Evolutionary conservation across 495 filamentous ascomycete genomes (phyloP), one percentile per base, ranked within the genome.

Genomic region (Aspergillus diversus): DNA sequence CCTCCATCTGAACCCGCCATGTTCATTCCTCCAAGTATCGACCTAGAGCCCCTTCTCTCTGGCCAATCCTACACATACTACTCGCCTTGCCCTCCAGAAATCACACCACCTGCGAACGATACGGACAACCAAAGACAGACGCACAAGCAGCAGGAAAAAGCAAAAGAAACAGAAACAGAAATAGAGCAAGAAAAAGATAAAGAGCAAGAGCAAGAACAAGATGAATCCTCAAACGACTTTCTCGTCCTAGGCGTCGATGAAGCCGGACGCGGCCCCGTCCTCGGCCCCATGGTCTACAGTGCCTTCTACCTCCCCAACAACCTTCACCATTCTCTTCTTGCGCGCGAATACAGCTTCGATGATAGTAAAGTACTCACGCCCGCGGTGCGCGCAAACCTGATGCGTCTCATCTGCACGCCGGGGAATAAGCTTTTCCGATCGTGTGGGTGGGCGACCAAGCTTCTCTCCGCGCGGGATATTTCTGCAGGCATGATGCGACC

Each of bases 261-360:
- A 83, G 95, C 95, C 60, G 95, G 95, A 52, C 87, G 95, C 63
- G 95, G 95, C 7, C 96, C 95, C 17, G 96, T 98, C 7, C 83
- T 99, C 5, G 95, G 95, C 3, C 94, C 95, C 11, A 99, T 99
- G 95, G 93, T 98, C 64, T 98, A 98, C 81, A 90, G 89, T 61
- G 83, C 92, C 66, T 90, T 94, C 80, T 97, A 93, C 79, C 84
- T 97, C 1, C 92, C 93, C 0, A 58, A 85, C 4, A 60, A 81
- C 2, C 79, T 86, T 39, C 90, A 93, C 37, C 84, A 84, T 64
- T 81, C 88, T 3, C 84, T 97, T 17, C 87, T 97, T 3, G 86
- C 90, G 7, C 67, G 82, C 34, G 85, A 88, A 7, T 89, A 97
- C 77, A 87, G 87, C 76, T 97, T 97, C 77, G 87, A 96, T 81